These are phyloP conservation scores for Papiliotrema terrestris DNA, from an alignment of 1,284 basidiomycete genomes.

Conservation along the genomic window DNA sequence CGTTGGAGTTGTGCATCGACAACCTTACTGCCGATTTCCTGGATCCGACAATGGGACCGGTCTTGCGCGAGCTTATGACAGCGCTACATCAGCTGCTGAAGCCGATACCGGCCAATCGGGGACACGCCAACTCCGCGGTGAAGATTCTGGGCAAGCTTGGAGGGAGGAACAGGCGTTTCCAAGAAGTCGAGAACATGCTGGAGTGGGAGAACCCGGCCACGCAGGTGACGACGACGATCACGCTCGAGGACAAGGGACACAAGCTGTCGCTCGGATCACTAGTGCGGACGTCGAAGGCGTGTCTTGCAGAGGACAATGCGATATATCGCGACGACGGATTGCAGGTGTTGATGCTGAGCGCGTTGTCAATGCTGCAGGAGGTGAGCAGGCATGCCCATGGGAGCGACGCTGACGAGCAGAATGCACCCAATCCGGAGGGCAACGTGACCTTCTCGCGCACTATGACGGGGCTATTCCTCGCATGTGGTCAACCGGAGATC, in stretches of 20 bases:
- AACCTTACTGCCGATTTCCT: conserved; percentile 98
- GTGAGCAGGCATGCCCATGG: conserved; percentile 49
- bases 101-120: conserved; percentile 85
- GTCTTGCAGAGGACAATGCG: conserved; percentile 60
- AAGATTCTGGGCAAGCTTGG: conserved; percentile 97
- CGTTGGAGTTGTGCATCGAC: conserved; percentile 98
- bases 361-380: conserved; percentile 71
- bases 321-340: conserved; percentile 72
- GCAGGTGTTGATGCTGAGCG: conserved; percentile 69
- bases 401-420: conserved; percentile 13
- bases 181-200: conserved; percentile 76
- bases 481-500: conserved; percentile 26
- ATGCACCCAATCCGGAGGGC: conserved; percentile 30
- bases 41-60: conserved; percentile 91
- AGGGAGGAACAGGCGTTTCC: conserved; percentile 83
- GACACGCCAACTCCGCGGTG: conserved; percentile 91
- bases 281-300: conserved; percentile 66
- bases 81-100: conserved; percentile 87
- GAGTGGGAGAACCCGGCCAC: conserved; percentile 68
- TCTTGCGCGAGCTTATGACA: conserved; percentile 90
- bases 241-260: conserved; percentile 68
- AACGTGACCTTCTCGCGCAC: conserved; percentile 34
- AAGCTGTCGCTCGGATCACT: conserved; percentile 69
- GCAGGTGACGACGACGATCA: conserved; percentile 65
- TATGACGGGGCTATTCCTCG: conserved; percentile 37